Evolutionary conservation across 2,329 filamentous ascomycete species (phyloP), one percentile per base, ranked within the genome.

Genomic region (Tolypocladium tundrense): DNA sequence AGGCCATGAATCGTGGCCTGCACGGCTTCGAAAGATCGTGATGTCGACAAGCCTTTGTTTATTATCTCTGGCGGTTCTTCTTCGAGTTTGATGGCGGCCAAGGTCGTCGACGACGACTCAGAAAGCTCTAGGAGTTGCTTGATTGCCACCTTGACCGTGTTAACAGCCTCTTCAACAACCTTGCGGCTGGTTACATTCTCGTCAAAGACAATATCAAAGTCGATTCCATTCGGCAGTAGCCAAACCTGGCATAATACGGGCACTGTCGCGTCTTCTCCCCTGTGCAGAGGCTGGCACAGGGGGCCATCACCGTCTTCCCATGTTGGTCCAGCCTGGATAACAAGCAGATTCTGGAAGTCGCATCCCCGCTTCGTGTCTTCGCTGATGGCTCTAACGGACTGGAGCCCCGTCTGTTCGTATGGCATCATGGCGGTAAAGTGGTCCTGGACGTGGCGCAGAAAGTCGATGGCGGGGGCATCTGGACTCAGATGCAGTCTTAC

Each of bases 371-470:
- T 45, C 4, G 54, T 45, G 35, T 56, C 31, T 14, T 56, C 54
- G 35, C 10, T 56, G 19, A 56, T 33, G 21, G 33, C 21, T 24
- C 43, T 37, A 11, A 56, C 41, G 13, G 41, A n/a, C 35, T 56
- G 37, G 2, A 59, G 56, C 3, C 55, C 58, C 7, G 56, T 54
- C 52, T 59, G 58, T 53, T 59, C 58, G 39, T 57, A 53, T 0
- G 51, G 56, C n/a, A 58, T 60, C 60, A 63, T 62, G 5, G 59
- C 57, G 21, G 54, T 56, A 1, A 58, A 53, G 45, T 66, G 62
- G 24, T 62, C 52, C 43, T 67, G 65, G 3, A 67, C 57, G 4
- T 55, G 21, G 9, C 56, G 53, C 10, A 68, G 61, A 9, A 61
- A 62, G 14, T 67, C 58, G 14, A 57, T 24, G n/a, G 63, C 37